Evolutionary conservation across 352 stramenopile genomes (phyloP), one percentile per base, ranked within the genome.

Genomic region (Phytophthora hybrid): DNA sequence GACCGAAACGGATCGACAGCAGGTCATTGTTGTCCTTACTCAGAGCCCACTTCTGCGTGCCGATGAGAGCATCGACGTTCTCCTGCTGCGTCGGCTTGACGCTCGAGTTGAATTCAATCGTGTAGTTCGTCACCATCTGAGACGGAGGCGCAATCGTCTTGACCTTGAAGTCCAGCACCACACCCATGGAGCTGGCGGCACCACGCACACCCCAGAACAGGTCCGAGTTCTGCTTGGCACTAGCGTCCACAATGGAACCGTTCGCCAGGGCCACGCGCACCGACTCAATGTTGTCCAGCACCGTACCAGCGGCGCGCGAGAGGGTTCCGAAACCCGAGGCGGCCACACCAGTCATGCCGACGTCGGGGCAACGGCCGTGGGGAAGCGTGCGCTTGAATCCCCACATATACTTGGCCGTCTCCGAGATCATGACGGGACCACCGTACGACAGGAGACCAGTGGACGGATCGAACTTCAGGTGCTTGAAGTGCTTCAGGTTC

Each of bases 21-120:
- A 70, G 60, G 55, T 77, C 71, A 65, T 64, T 71, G 59, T 78
- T 78, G 55, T 71, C 65, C 47, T 63, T 53, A 54, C 71, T 74
- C 29, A 69, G 4, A 7, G 71, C 71, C 71, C 65, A 78, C 21
- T 21, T 56, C 55, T 78, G 71, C 7, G 66, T 78, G 7, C 71
- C 71, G 13, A 78, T 34, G 1, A 78, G 47, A 19, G 71, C 71
- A 6, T 78, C 21, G 1, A 78, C 71, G 32, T 74, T 74, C 47
- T 77, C 65, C 59, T 77, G 71, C 47, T 74, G 65, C 0, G 71
- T 77, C 21, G 71, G 47, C 31, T 70, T 71, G 29, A 3, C n/a
- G 26, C 54, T 70, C 34, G 11, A 16, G 34, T 41, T 41, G 34
- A 41, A 41, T 1, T 10, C 34, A 5, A 41, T 41, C 1, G 34